Evolutionary conservation across 2,329 filamentous ascomycete species (phyloP), one percentile per base, ranked within the genome.

Genomic region (Xylariaceae sp.): DNA sequence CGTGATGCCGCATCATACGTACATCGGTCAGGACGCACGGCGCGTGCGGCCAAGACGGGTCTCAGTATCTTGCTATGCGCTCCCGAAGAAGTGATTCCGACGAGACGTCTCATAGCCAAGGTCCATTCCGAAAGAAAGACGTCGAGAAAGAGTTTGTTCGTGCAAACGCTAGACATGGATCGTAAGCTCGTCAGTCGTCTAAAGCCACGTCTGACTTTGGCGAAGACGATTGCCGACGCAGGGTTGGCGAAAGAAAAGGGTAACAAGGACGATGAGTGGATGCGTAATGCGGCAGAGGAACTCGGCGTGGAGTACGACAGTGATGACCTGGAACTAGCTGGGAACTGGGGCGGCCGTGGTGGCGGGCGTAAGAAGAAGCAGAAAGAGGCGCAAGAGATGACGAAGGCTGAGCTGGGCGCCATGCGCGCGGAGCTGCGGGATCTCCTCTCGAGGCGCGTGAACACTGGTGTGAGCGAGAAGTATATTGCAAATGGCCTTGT

Each of bases 241-340:
- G 78, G 78, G 1, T 80, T 94, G 6, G 92, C 91, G 6, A 96
- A 96, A 73, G 89, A 95, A 68, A 95, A 92, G 72, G 84, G 86
- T 7, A 83, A 83, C 53, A 87, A 87, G 65, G 89, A 95, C 63
- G 89, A 96, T 62, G 84, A 89, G 53, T 94, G 91, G 84, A 76
- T 97, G 64, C 83, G 84, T 43, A 83, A 82, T 47, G 91, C 91
- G 0, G 94, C 94, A 0, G 91, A 96, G 55, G 92, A 97, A 60
- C 78, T 99, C 0, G 94, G 94, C 0, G 89, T 97, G 0, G 92
- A 96, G 50, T 96, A 95, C 68, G 91, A 97, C 67, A 88, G 84
- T 57, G 91, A 95, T 37, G 90, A 95, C 45, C 86, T 96, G 58
- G 88, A 87, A 61, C 72, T 79, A 40, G 78, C 77, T 6, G 82